phyloP scores from a whole-genome alignment of 352 stramenopile species.

The Stramenopiles sp. region DNA sequence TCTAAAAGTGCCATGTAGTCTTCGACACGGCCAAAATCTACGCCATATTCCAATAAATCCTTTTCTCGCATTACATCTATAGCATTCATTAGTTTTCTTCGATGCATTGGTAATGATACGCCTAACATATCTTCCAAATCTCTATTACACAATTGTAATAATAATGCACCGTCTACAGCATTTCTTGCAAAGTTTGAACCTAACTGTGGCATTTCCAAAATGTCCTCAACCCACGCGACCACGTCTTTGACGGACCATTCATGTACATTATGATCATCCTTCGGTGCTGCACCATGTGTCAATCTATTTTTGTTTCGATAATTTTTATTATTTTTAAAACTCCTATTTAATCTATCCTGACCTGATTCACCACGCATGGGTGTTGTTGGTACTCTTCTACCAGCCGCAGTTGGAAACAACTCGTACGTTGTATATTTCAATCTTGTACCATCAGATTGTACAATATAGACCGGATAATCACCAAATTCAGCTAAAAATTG shows the following conservation, averaged over 20 bases:
- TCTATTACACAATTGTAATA: constrained; percentile 19
- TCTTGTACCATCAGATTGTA: constrained; percentile 23
- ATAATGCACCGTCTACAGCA: constrained; percentile 23
- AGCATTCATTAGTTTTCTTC: constrained; percentile 14
- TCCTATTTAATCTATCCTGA: constrained; percentile 10
- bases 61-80: constrained; percentile 10
- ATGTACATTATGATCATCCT: neutral
- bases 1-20: too few species aligned
- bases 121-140: constrained; percentile 23
- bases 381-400: constrained; percentile 10
- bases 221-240: constrained; percentile 20
- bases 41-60: too few species aligned
- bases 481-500: constrained; percentile 29
- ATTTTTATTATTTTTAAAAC: too few species aligned
- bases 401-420: constrained; percentile 20
- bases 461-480: constrained; percentile 30
- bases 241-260: constrained; percentile 18
- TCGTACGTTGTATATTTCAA: constrained; percentile 22
- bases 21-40: too few species aligned
- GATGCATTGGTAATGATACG: constrained; percentile 19
- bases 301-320: too few species aligned
- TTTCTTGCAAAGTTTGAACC: constrained; percentile 16
- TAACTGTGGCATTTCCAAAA: constrained; percentile 19
- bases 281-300: neutral
- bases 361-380: constrained; percentile 12